phyloP scores from a whole-genome alignment of 139 green algal species.

The Coelastrella sp. region DNA sequence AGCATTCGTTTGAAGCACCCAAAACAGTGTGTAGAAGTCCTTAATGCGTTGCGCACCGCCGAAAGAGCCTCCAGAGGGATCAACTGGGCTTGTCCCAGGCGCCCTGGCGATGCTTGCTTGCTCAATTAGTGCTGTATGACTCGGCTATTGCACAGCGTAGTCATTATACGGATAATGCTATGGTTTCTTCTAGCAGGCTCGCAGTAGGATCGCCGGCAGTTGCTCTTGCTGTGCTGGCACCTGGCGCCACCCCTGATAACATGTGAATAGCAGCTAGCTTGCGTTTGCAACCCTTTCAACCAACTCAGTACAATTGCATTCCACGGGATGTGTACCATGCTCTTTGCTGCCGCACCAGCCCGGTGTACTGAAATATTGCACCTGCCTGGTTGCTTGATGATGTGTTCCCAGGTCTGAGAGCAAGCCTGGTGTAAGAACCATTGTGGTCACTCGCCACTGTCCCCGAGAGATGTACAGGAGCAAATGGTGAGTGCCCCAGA shows the following conservation, averaged over 20 bases:
- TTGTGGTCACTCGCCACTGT: slow-evolving; percentile 54
- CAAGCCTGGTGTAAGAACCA: slow-evolving; percentile 37
- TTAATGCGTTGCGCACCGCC: neutral
- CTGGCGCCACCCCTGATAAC: neutral
- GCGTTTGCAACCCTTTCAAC: neutral
- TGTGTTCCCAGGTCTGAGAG: slow-evolving; percentile 9
- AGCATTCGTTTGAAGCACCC: too few species aligned
- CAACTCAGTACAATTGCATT: neutral
- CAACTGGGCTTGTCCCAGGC: neutral
- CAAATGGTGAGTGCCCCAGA: slow-evolving; percentile 43
- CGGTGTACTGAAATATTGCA: neutral
- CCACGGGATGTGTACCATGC: neutral
- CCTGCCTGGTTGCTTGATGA: neutral
- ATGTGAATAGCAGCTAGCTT: neutral
- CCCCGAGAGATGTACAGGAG: slow-evolving; percentile 49
- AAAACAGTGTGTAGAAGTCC: neutral
- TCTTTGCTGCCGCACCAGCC: neutral
- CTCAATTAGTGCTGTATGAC: neutral
- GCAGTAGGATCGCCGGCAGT: neutral
- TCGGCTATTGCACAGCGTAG: neutral
- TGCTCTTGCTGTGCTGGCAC: neutral
- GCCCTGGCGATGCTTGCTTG: neutral
- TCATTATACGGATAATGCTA: neutral
- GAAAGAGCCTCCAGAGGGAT: neutral
- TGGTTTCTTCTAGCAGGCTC: neutral